Base-by-base conservation (phyloP, 2,329 filamentous ascomycete genomes). In the Graphiopsis chlorocephala region DNA sequence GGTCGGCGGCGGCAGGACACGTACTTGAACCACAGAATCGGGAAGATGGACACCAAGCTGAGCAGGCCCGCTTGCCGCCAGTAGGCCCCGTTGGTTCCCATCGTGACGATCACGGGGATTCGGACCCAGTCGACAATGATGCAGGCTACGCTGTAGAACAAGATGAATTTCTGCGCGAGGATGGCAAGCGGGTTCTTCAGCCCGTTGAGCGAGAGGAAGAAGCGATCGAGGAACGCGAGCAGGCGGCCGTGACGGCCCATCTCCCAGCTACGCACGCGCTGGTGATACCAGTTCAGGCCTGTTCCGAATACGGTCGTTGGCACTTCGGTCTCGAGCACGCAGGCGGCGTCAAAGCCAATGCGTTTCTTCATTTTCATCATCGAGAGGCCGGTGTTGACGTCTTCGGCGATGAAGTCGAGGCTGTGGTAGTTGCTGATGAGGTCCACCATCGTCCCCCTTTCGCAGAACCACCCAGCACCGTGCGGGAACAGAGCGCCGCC, bases 401-500 rank as follows among this genome's bases (percentile, higher is more conserved):
- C 50, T 12, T 53, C 50, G 28, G 50, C 50, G 20, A 53, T 53
- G 50, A 53, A 53, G 50, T 53, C 50, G n/a, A 53, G 50, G 50
- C 50, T 53, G 50, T 53, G 50, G 50, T 53, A 53, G 50, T 53
- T 53, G 50, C 50, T 53, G 20, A 53, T 53, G 50, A 53, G 28
- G 23, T 53, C 50, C 2, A 31, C 15, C 50, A 53, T 53, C 1
- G 50, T 53, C 20, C 26, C 50, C 12, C 23, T 53, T 53, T 53
- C 50, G 20, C 50, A 53, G 50, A 53, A 53, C 50, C 50, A 53
- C 3, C 50, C 50, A 20, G 50, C 50, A 12, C 50, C 50, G 28
- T 53, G 50, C 15, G 50, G 50, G 28, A 53, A 53, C 3, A 53
- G 50, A 15, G 50, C 50, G 15, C 50, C 50, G 28, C 50, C 50